These are phyloP conservation scores for Setomelanomma holmii DNA, from an alignment of 2,329 filamentous ascomycete genomes.

Conservation along the genomic window DNA sequence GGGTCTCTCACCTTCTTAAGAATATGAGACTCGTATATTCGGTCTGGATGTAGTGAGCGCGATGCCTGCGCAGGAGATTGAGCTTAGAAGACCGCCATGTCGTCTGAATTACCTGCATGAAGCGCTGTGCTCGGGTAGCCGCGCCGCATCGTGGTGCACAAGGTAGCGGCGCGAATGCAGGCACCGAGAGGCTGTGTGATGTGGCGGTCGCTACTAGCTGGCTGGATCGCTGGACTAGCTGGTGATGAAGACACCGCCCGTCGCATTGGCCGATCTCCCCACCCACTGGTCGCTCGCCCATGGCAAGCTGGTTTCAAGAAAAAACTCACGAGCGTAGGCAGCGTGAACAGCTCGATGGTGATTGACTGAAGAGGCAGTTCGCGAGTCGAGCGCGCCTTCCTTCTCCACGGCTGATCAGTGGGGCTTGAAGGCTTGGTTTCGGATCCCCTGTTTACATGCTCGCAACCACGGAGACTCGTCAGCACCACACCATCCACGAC, in stretches of 20 bases:
- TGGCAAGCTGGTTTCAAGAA: constrained; percentile 18
- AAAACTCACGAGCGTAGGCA: constrained; percentile 7
- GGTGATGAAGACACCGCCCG: constrained; percentile 11
- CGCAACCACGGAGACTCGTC: constrained; percentile 7
- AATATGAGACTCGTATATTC: constrained; percentile 2
- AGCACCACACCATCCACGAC: not conserved
- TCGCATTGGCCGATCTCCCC: constrained; percentile 5
- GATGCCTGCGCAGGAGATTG: constrained; percentile 1
- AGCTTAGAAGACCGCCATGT: not conserved
- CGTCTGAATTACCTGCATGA: constrained; percentile 13
- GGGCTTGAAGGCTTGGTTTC: constrained; percentile 16
- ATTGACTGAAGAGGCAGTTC: constrained; percentile 10
- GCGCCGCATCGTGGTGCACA: constrained; percentile 26
- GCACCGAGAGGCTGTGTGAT: constrained; percentile 10
- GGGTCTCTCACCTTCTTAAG: constrained; percentile 2
- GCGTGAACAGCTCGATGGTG: constrained; percentile 9
- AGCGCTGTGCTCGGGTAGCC: constrained; percentile 11
- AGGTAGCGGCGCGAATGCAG: constrained; percentile 13
- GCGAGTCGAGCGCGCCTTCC: constrained; percentile 1
- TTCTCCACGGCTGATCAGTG: constrained; percentile 15
- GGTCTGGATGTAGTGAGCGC: constrained; percentile 10
- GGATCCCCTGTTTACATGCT: constrained; percentile 5
- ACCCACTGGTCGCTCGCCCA: constrained; percentile 16
- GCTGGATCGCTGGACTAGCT: constrained; percentile 13
- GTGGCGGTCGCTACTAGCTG: constrained; percentile 16